Percentiles rank a stretch among this genome's conserved stretches.
phyloP scores from a whole-genome alignment of 2,329 filamentous ascomycete species.

The Sporothrix inflata region DNA sequence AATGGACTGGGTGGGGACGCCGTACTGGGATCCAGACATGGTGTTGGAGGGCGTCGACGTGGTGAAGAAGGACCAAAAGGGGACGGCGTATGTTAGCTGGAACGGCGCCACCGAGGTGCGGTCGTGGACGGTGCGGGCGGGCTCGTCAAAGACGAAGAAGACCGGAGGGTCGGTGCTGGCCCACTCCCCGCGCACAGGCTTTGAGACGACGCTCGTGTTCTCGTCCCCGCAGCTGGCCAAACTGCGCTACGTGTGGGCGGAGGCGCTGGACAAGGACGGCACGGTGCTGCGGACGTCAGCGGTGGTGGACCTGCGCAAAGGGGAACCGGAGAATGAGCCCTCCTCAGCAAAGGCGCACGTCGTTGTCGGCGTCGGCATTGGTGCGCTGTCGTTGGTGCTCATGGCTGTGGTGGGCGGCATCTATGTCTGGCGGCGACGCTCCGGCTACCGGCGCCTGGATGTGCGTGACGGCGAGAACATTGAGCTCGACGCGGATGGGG shows the following conservation, averaged over 20 bases:
- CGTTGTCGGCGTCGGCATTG: background rate
- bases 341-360: background rate
- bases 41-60: slow-evolving; percentile 35
- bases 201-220: slow-evolving; percentile 15
- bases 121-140: slow-evolving; percentile 31
- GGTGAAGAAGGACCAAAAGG: slow-evolving; percentile 10
- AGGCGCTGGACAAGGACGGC: slow-evolving; percentile 27
- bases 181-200: background rate
- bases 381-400: background rate
- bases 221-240: background rate
- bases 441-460: background rate
- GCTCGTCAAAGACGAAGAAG: background rate
- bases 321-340: background rate
- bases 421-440: background rate
- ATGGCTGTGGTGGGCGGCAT: background rate
- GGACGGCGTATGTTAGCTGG: slow-evolving; percentile 47
- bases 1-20: slow-evolving; percentile 54
- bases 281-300: slow-evolving; percentile 7
- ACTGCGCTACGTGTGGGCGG: slow-evolving; percentile 23
- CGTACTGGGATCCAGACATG: slow-evolving; percentile 44
- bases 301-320: background rate
- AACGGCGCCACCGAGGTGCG: slow-evolving; percentile 49
- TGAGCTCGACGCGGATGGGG: background rate
- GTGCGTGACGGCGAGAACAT: background rate
- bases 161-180: background rate